These are phyloP conservation scores for Chrysoporthe cubensis DNA, from an alignment of 2,329 filamentous ascomycete genomes.

Conservation along the genomic window DNA sequence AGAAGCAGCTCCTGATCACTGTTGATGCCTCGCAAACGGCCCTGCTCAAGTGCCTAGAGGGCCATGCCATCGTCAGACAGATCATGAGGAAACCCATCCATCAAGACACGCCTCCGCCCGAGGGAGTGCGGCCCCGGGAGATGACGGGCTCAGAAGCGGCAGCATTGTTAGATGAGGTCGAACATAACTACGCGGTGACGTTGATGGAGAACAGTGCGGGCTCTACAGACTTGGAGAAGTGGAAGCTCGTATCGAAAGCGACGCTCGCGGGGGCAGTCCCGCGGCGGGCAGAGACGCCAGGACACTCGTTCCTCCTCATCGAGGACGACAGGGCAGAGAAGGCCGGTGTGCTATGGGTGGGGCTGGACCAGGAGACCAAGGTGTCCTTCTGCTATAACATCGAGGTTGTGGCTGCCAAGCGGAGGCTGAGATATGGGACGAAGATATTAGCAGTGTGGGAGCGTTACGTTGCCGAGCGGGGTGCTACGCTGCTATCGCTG, in stretches of 20 bases:
- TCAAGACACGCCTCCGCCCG: not conserved
- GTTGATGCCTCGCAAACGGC: not conserved
- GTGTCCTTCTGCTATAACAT: constrained; percentile 12
- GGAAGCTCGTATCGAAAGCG: not conserved
- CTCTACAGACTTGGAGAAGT: not conserved
- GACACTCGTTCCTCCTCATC: constrained; percentile 7
- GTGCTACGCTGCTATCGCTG: not conserved
- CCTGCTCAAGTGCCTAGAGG: not conserved
- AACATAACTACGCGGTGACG: not conserved
- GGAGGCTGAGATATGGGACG: constrained; percentile 10
- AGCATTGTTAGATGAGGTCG: not conserved
- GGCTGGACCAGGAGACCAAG: not conserved
- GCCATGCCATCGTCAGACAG: not conserved
- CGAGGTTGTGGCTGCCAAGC: constrained; percentile 5
- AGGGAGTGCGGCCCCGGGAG: not conserved
- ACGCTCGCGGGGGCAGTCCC: not conserved
- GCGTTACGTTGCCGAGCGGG: constrained; percentile 1
- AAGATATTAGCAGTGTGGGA: constrained; percentile 7
- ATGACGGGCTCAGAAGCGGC: not conserved
- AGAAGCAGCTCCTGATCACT: not conserved
- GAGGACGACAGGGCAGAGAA: not conserved
- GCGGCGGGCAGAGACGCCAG: not conserved
- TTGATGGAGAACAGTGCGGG: constrained; percentile 2
- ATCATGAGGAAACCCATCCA: not conserved
- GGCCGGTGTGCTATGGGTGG: constrained; percentile 5